Evolutionary conservation across 352 stramenopile genomes (phyloP).

Genomic region (Vaucheria bursata): DNA sequence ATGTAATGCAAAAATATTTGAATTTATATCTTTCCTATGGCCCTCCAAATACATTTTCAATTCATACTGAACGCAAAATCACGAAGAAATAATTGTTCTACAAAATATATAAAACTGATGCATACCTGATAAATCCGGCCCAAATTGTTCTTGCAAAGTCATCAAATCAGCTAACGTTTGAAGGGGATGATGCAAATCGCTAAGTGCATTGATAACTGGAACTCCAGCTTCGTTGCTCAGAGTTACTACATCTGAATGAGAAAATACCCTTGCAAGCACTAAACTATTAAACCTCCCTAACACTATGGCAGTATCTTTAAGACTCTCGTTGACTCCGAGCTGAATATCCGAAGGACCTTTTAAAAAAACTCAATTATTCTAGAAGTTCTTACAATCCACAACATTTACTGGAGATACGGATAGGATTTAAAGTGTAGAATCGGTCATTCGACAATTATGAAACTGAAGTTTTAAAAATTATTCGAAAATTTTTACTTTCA

Average conservation of each 20-base stretch:
- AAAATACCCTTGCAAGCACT: constrained; percentile 89
- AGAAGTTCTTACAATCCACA: too few relatives aligned
- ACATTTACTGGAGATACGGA: too few relatives aligned
- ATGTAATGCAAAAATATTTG: too few relatives aligned
- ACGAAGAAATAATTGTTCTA: constrained; percentile 5
- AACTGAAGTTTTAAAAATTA: too few relatives aligned
- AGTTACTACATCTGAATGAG: constrained; percentile 66
- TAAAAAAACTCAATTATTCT: too few relatives aligned
- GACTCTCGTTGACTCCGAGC: constrained; percentile 91
- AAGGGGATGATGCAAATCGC: constrained; percentile 92
- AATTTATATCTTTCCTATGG: too few relatives aligned
- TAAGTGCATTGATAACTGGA: constrained; percentile 95
- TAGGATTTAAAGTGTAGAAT: too few relatives aligned
- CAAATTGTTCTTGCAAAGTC: constrained; percentile 71
- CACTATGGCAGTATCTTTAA: constrained; percentile 56
- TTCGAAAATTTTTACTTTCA: too few relatives aligned
- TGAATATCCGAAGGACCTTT: constrained; percentile 94
- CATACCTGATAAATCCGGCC: neutral
- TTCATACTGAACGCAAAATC: neutral
- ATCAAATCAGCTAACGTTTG: constrained; percentile 95
- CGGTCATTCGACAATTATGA: too few relatives aligned
- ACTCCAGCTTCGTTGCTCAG: constrained; percentile 64
- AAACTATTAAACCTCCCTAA: constrained; percentile 87
- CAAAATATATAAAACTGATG: neutral
- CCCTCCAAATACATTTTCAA: neutral